Conservation (phyloP, 176 grass and related monocot species). For the Raddia guianensis region DNA sequence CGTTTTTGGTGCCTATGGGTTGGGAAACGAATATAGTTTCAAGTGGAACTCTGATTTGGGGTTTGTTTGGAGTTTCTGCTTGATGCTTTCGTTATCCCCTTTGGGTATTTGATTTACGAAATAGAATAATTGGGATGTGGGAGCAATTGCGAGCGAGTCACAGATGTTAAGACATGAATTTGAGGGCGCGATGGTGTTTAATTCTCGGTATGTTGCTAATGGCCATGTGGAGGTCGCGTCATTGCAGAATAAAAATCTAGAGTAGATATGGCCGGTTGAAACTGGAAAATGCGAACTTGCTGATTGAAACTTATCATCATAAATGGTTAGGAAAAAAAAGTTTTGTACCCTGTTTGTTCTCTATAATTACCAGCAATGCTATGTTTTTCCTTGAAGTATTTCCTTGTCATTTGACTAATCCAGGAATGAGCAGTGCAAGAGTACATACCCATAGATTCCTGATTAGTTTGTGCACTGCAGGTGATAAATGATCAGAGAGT, state of each 20-base stretch:
- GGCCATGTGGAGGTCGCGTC: background rate
- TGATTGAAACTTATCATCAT: background rate
- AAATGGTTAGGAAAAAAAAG: background rate
- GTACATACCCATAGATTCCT: constrained; percentile 15
- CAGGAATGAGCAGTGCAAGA: background rate
- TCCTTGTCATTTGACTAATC: background rate
- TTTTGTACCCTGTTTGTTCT: constrained; percentile 26
- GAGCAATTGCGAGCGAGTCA: background rate
- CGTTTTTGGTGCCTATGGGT: background rate
- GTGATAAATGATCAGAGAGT: constrained; percentile 85
- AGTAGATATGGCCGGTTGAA: background rate
- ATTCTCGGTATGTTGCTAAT: background rate
- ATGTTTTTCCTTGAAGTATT: background rate
- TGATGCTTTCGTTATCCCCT: background rate
- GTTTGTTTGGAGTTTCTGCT: background rate
- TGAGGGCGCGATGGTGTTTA: background rate
- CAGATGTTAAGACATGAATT: background rate
- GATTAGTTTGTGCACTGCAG: constrained; percentile 43
- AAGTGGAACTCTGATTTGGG: background rate
- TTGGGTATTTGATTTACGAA: background rate
- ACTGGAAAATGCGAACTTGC: constrained; percentile 22
- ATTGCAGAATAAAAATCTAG: background rate
- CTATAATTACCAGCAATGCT: constrained; percentile 5
- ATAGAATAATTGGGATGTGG: background rate
- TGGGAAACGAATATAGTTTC: background rate